Base-by-base conservation (phyloP, 2,329 filamentous ascomycete genomes). In the Pseudogymnoascus verrucosus region DNA sequence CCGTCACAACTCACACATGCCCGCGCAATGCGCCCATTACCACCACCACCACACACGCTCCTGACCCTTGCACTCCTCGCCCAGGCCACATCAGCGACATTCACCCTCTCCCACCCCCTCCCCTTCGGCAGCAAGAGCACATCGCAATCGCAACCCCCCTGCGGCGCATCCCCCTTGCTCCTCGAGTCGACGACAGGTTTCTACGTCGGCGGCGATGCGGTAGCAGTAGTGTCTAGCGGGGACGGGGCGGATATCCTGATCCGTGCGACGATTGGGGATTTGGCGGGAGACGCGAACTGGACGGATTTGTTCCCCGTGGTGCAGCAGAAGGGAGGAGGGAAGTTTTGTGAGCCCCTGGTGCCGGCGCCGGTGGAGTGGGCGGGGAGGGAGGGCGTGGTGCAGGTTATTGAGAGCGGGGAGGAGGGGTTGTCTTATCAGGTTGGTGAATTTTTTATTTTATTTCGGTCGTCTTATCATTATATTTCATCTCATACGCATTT, bases 401-500 rank as follows among this genome's bases (percentile, higher is more conserved):
- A 79, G 54, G 73, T 86, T 21, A 78, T 82, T 0, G 78, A 76
- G 23, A 75, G 79, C 10, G 83, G 79, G 0, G 74, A 77, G 0
- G 84, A 87, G 62, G 84, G 84, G 1, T 64, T 82, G n/a, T 73
- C 86, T 8, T 87, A 79, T 69, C 79, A 83, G 76, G 83, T 85
- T 71, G 62, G 76, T 68, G 4, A 10, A 12, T 21, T 44, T 44
- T 21, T 10, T 44, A 21, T 21, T 10, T 51, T 62, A 10, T 31
- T 28, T 31, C 7, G 0, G 28, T 31, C 7, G 28, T 14, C n/a
- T 21, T 44, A 8, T 31, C 8, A 31, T 31, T 31, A 10, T 28
- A 28, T 28, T 28, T 21, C 39, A 19, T 21, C 11, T 44, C 40
- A 19, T 21, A 21, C 16, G 1, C 40, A 21, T 44, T 44, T 21